phyloP scores from a whole-genome alignment of 2,329 filamentous ascomycete species.

The Aspergillus sp. region DNA sequence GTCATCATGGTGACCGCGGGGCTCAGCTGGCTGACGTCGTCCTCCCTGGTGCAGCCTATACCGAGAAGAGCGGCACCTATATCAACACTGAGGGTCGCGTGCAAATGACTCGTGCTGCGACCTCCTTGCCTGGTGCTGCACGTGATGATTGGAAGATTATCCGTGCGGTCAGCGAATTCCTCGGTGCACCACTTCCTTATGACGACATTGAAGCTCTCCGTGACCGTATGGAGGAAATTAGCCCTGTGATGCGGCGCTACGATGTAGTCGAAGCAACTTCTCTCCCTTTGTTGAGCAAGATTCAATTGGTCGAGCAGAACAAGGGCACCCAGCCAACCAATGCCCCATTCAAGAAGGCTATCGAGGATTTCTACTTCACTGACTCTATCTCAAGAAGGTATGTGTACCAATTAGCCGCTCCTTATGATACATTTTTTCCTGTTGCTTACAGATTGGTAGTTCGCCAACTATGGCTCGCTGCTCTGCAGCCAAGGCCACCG shows the following conservation, averaged over 20 bases:
- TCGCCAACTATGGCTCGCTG: slow-evolving; percentile 98
- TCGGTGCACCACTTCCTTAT: slow-evolving; percentile 80
- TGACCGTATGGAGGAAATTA: slow-evolving; percentile 92
- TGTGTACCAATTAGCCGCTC: slow-evolving; percentile 26
- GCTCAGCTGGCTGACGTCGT: slow-evolving; percentile 90
- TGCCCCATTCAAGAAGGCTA: slow-evolving; percentile 71
- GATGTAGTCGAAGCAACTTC: slow-evolving; percentile 81
- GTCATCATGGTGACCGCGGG: slow-evolving; percentile 91
- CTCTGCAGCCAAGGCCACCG: slow-evolving; percentile 81
- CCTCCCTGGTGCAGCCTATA: slow-evolving; percentile 90
- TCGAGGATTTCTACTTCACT: slow-evolving; percentile 98
- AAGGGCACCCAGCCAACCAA: slow-evolving; percentile 71
- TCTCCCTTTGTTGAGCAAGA: slow-evolving; percentile 71
- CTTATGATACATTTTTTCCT: neutral
- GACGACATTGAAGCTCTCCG: slow-evolving; percentile 84
- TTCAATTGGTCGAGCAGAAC: slow-evolving; percentile 94
- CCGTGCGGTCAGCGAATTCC: slow-evolving; percentile 83
- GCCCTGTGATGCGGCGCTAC: slow-evolving; percentile 79
- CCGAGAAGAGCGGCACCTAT: slow-evolving; percentile 92
- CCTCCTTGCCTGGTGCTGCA: slow-evolving; percentile 78
- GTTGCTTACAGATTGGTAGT: slow-evolving; percentile 42
- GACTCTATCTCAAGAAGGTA: slow-evolving; percentile 94
- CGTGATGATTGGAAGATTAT: slow-evolving; percentile 99
- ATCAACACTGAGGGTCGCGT: slow-evolving; percentile 97
- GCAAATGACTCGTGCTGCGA: slow-evolving; percentile 86